phyloP scores from a whole-genome alignment of 164 flowering plant species.

The Malania oleifera region DNA sequence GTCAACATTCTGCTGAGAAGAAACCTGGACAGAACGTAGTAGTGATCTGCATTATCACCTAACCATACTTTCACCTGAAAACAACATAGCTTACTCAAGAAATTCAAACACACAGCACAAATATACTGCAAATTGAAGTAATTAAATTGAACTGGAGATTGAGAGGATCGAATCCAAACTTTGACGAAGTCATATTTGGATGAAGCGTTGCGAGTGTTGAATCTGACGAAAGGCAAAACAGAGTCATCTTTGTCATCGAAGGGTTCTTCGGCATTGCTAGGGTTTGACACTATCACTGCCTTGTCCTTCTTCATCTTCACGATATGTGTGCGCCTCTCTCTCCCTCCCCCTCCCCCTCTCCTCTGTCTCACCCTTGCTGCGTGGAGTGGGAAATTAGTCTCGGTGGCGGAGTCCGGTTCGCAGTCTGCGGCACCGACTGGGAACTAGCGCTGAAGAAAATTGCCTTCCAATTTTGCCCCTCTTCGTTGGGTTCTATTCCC shows the following conservation, averaged over 20 bases:
- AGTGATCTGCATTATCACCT: conserved; percentile 96
- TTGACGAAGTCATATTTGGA: conserved; percentile 98
- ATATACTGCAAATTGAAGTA: not conserved
- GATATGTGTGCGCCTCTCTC: too few species aligned
- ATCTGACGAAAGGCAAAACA: conserved; percentile 26
- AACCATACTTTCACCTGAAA: conserved; percentile 92
- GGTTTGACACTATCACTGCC: conserved; percentile 20
- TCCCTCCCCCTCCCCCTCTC: not conserved
- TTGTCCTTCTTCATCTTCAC: conserved; percentile 40
- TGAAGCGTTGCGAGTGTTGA: conserved; percentile 68
- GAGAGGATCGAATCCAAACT: conserved; percentile 30
- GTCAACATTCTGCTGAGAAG: conserved; percentile 95
- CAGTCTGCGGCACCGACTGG: too few species aligned
- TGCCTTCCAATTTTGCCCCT: too few species aligned
- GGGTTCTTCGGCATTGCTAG: conserved; percentile 6
- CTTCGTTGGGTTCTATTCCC: too few species aligned
- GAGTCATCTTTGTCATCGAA: conserved; percentile 12
- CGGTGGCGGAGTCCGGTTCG: not conserved
- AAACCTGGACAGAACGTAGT: conserved; percentile 90
- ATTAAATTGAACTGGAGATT: not conserved
- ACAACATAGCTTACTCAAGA: not conserved
- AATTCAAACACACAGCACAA: not conserved
- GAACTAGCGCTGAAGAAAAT: too few species aligned
- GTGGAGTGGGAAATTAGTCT: not conserved
- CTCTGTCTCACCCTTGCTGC: conserved; percentile 5